Conservation (phyloP, 441 rosid species). For the Adansonia grandidieri region DNA sequence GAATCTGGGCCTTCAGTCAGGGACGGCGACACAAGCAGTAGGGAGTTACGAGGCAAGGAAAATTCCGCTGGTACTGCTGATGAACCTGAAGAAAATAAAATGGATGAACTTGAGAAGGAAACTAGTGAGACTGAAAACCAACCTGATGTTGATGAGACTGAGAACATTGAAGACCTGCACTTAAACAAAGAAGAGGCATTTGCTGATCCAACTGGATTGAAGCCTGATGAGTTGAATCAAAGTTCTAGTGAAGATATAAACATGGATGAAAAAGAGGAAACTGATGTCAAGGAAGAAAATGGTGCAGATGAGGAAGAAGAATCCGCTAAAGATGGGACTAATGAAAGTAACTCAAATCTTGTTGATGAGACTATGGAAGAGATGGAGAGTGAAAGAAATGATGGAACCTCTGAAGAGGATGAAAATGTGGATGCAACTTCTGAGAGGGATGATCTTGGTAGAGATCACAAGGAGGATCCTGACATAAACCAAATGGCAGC, state of each 20-base stretch:
- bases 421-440: slow-evolving; percentile 50
- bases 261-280: slow-evolving; percentile 51
- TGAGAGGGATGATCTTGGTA: slow-evolving; percentile 47
- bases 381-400: slow-evolving; percentile 47
- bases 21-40: slow-evolving; percentile 56
- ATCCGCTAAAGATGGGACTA: slow-evolving; percentile 46
- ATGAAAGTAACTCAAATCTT: slow-evolving; percentile 44
- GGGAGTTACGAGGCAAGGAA: slow-evolving; percentile 92
- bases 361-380: slow-evolving; percentile 57
- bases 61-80: slow-evolving; percentile 50
- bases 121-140: slow-evolving; percentile 48
- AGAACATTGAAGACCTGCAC: slow-evolving; percentile 58
- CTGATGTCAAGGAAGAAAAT: slow-evolving; percentile 56
- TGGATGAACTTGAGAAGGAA: slow-evolving; percentile 43
- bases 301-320: slow-evolving; percentile 54
- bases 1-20: slow-evolving; percentile 79
- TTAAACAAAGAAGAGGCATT: slow-evolving; percentile 71
- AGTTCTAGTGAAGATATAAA: slow-evolving; percentile 56
- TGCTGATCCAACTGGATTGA: slow-evolving; percentile 66
- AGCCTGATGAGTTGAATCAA: slow-evolving; percentile 59
- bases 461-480: slow-evolving; percentile 45
- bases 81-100: slow-evolving; percentile 47
- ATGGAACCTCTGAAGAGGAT: slow-evolving; percentile 44
- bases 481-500: slow-evolving; percentile 46
- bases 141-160: slow-evolving; percentile 58